Percentiles rank a stretch among this genome's conserved stretches.
phyloP scores from a whole-genome alignment of 768 basidiomycete genomes.

The Roridomyces roridus region DNA sequence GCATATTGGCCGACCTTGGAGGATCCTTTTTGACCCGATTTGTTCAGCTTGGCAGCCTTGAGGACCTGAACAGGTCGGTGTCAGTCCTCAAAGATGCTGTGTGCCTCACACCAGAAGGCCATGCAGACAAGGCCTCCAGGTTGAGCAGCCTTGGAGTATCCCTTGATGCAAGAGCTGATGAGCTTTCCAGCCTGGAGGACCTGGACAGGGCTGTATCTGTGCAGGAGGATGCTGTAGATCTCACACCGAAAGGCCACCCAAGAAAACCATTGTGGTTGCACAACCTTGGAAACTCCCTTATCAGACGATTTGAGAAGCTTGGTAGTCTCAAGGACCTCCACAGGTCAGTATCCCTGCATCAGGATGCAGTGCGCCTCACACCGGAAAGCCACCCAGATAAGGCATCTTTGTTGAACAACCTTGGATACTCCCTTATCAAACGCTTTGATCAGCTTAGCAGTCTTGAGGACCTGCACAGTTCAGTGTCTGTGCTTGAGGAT shows the following conservation, averaged over 20 bases:
- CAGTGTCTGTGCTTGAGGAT: background rate
- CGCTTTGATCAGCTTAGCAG: constrained; percentile 18
- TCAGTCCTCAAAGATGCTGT: background rate
- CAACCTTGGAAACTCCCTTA: too few species aligned
- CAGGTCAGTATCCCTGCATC: too few species aligned
- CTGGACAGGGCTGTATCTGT: too few species aligned
- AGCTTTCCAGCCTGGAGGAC: too few species aligned
- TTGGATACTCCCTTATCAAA: constrained; percentile 1
- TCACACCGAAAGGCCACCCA: too few species aligned
- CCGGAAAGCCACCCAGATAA: constrained; percentile 12
- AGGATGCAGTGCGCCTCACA: constrained; percentile 7
- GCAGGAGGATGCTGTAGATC: too few species aligned
- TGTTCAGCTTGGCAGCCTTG: constrained; percentile 11
- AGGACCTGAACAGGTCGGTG: too few species aligned
- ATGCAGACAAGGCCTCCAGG: constrained; percentile 5
- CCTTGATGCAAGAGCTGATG: too few species aligned
- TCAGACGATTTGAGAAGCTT: background rate
- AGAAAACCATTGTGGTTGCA: too few species aligned
- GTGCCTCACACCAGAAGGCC: constrained; percentile 10
- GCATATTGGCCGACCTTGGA: constrained; percentile 12
- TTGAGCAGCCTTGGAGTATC: background rate
- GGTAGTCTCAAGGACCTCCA: background rate
- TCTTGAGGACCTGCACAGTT: too few species aligned
- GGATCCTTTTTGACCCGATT: constrained; percentile 3
- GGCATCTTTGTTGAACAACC: constrained; percentile 10